Conservation (phyloP, 73 alveolate species). For the Tetrahymena elliotti region DNA sequence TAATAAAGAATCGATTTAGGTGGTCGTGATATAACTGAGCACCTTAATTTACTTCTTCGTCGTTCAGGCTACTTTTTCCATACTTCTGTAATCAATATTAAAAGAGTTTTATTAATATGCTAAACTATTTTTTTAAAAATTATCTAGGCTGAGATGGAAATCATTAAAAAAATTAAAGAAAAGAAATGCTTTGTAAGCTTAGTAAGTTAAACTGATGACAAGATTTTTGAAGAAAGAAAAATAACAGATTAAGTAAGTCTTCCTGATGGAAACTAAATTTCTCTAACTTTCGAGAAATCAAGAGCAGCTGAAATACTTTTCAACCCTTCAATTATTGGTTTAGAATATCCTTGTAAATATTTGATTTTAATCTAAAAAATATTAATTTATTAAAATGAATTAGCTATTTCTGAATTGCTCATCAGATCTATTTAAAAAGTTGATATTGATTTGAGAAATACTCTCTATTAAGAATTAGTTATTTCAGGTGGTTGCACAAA, state of each 20-base stretch:
- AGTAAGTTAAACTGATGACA: constrained; percentile 21
- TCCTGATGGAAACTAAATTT: constrained; percentile 79
- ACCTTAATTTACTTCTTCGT: constrained; percentile 69
- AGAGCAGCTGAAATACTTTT: constrained; percentile 91
- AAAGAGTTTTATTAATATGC: not conserved
- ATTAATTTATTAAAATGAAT: not conserved
- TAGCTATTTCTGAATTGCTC: constrained; percentile 64
- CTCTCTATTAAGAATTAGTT: constrained; percentile 51
- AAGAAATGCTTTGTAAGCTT: constrained; percentile 55
- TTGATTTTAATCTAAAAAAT: not conserved
- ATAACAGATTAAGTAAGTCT: constrained; percentile 51
- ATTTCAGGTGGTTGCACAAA: constrained; percentile 73
- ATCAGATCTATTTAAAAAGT: constrained; percentile 65
- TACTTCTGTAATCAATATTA: constrained; percentile 50
- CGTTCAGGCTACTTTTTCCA: constrained; percentile 78
- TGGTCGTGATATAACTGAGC: constrained; percentile 88
- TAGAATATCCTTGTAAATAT: constrained; percentile 64
- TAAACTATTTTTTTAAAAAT: not conserved
- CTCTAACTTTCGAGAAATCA: constrained; percentile 61
- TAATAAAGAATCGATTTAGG: constrained; percentile 79
- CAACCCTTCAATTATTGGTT: constrained; percentile 74
- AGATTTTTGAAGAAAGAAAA: constrained; percentile 29
- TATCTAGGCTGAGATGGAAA: constrained; percentile 73
- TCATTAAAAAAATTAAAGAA: constrained; percentile 75
- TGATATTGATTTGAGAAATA: constrained; percentile 75